Conservation (phyloP, 1,284 basidiomycete genomes). For the Pseudozyma flocculosa region DNA sequence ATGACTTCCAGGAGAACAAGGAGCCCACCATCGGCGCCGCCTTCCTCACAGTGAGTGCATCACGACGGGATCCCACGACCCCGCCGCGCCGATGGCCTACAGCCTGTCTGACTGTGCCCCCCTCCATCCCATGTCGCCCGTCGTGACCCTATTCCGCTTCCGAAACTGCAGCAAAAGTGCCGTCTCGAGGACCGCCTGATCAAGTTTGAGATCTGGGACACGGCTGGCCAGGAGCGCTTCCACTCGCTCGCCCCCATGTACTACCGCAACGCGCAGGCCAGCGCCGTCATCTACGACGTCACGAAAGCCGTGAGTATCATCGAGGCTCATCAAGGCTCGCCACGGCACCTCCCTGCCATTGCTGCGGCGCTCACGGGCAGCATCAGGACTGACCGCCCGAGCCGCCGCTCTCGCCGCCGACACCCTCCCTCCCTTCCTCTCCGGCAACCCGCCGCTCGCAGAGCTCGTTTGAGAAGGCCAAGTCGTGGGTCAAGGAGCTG, state of each 20-base stretch:
- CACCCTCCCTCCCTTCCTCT: neutral
- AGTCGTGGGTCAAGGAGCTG: slow-evolving; percentile 99
- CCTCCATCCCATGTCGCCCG: too few species aligned
- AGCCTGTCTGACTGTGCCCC: too few species aligned
- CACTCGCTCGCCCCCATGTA: slow-evolving; percentile 95
- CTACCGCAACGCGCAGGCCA: slow-evolving; percentile 97
- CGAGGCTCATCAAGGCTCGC: too few species aligned
- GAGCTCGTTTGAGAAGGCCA: slow-evolving; percentile 94
- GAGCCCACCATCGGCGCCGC: slow-evolving; percentile 98
- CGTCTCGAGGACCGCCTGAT: slow-evolving; percentile 70
- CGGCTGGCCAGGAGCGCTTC: slow-evolving; percentile 91
- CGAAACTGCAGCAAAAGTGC: slow-evolving; percentile 63
- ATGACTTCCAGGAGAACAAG: slow-evolving; percentile 94
- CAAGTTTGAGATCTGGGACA: slow-evolving; percentile 96
- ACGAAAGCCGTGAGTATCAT: slow-evolving; percentile 67
- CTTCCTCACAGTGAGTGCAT: slow-evolving; percentile 64
- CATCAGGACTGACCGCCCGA: too few species aligned
- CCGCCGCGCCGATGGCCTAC: too few species aligned
- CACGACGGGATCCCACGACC: too few species aligned
- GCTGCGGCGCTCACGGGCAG: too few species aligned
- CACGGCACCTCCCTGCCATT: too few species aligned
- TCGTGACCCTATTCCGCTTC: too few species aligned
- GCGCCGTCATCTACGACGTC: slow-evolving; percentile 96
- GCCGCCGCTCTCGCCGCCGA: too few species aligned
- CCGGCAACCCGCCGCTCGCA: slow-evolving; percentile 16